Conservation (phyloP, 345 rosid genomes). For the Salix dunnii region DNA sequence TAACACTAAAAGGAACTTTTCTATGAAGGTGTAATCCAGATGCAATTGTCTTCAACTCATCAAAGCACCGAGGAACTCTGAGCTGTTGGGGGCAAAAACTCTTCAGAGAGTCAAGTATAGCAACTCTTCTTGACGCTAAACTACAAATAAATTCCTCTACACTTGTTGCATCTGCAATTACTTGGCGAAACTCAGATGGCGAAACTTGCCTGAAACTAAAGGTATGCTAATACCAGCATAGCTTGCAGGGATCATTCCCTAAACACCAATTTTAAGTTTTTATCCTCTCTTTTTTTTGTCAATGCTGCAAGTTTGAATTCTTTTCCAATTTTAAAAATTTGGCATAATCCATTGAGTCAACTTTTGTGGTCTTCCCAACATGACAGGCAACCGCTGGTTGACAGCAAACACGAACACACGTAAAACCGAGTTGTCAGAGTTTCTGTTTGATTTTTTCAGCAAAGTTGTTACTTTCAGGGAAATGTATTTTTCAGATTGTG, state of each 20-base stretch:
- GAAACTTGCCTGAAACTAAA: constrained; percentile 60
- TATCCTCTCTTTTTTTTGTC: no score
- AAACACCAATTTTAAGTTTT: neutral
- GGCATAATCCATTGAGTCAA: neutral
- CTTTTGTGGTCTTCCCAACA: neutral
- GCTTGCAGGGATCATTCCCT: neutral
- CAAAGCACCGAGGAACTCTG: constrained; percentile 79
- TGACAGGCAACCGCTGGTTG: neutral
- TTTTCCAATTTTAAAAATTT: no score
- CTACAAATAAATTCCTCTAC: constrained; percentile 47
- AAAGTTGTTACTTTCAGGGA: constrained; percentile 5
- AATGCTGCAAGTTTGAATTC: no score
- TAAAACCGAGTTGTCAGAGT: no score
- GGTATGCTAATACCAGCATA: constrained; percentile 30
- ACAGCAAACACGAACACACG: no score
- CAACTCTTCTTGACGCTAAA: constrained; percentile 59
- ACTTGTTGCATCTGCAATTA: constrained; percentile 67
- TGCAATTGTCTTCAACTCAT: constrained; percentile 80
- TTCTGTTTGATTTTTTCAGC: neutral
- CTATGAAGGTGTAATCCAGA: constrained; percentile 83
- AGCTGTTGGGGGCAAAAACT: constrained; percentile 89
- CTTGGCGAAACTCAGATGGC: constrained; percentile 35
- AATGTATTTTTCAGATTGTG: constrained; percentile 61
- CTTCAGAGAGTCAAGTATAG: constrained; percentile 76
- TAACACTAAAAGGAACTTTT: neutral